These are phyloP conservation scores for Pseudomonodictys pantanalensis DNA, from an alignment of 495 filamentous ascomycete species.

Conservation along the genomic window DNA sequence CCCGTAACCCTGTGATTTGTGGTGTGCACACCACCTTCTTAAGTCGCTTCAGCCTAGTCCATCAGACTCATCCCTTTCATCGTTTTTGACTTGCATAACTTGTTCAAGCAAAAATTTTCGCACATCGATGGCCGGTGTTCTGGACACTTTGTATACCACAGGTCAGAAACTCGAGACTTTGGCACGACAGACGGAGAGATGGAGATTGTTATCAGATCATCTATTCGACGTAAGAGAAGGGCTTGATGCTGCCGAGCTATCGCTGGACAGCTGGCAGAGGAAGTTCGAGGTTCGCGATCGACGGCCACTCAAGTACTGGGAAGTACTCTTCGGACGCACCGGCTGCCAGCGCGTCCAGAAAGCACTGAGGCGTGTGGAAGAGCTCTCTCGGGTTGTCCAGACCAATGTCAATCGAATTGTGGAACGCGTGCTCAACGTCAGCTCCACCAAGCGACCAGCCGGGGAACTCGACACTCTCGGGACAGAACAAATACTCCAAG, in stretches of 20 bases:
- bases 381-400: too few species aligned
- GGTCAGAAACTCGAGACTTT: constrained; percentile 1
- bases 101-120: neutral
- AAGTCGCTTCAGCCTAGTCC: neutral
- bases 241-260: constrained; percentile 6
- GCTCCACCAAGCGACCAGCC: neutral
- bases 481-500: neutral
- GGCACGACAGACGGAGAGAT: constrained; percentile 4
- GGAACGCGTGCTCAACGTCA: neutral
- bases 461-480: neutral
- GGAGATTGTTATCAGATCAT: constrained; percentile 12
- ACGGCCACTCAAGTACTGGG: constrained; percentile 11
- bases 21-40: neutral
- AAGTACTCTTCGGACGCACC: constrained; percentile 11
- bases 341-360: constrained; percentile 9
- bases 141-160: constrained; percentile 4
- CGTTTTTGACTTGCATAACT: neutral
- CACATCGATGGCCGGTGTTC: neutral
- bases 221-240: constrained; percentile 18
- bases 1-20: neutral
- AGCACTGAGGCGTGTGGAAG: constrained; percentile 7
- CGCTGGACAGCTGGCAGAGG: constrained; percentile 11
- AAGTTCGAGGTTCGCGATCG: constrained; percentile 23
- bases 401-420: too few species aligned
- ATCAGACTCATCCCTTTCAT: neutral